A percentile compares a stretch with the other conserved stretches of the same genome.
These are phyloP conservation scores for Kwoniella dejecticola DNA, from an alignment of 768 basidiomycete species.

Conservation along the genomic window DNA sequence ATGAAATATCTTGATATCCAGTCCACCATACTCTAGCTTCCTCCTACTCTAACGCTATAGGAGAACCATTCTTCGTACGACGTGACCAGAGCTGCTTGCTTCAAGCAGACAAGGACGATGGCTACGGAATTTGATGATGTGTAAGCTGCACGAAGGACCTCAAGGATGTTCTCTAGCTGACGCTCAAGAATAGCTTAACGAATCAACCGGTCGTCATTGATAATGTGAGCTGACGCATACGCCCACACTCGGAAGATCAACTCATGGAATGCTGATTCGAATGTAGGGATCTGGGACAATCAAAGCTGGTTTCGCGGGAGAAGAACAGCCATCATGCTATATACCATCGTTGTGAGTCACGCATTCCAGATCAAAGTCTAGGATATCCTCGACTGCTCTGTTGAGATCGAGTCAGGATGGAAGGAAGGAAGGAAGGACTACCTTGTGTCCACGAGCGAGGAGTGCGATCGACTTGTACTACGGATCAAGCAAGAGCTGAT, in stretches of 20 bases:
- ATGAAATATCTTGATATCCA: too few species aligned
- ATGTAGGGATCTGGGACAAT: conserved; percentile 94
- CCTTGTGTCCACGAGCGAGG: too few species aligned
- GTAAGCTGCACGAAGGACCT: conserved; percentile 31
- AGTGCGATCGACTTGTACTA: too few species aligned
- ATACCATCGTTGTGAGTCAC: conserved; percentile 95
- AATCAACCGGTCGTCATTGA: conserved; percentile 99
- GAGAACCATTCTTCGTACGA: too few species aligned
- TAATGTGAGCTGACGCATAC: conserved; percentile 66
- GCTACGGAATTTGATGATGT: conserved; percentile 55
- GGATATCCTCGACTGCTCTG: neutral
- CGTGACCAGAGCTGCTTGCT: too few species aligned
- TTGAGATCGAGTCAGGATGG: too few species aligned
- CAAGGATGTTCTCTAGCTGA: conserved; percentile 5
- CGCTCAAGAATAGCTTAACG: conserved; percentile 62
- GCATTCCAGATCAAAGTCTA: neutral
- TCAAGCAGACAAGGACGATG: conserved; percentile 28
- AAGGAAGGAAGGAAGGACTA: too few species aligned
- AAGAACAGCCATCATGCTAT: conserved; percentile 99
- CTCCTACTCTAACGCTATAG: too few species aligned
- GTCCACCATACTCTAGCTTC: too few species aligned
- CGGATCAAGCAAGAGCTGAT: neutral
- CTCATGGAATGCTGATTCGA: neutral
- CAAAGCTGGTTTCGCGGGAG: conserved; percentile 98
- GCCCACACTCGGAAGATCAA: neutral